phyloP scores from a whole-genome alignment of 441 rosid genomes.

The Gossypium gossypioides region DNA sequence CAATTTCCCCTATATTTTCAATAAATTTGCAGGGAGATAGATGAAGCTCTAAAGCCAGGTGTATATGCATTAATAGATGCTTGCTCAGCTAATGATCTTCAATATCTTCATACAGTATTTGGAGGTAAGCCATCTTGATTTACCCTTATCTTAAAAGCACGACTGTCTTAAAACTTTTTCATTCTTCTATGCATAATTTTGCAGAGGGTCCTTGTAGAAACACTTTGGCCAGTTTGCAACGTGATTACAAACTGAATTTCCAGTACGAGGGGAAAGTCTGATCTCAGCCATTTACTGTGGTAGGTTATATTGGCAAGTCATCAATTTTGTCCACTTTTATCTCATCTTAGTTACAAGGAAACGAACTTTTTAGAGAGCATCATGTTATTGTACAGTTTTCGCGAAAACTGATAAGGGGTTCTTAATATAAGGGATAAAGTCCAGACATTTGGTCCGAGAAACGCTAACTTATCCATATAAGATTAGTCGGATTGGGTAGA shows the following conservation, averaged over 20 bases:
- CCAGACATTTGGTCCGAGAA: background rate
- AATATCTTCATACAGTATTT: constrained; percentile 27
- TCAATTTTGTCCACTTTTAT: background rate
- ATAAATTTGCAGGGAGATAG: constrained; percentile 56
- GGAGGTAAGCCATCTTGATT: constrained; percentile 46
- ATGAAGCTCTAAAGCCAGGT: constrained; percentile 77
- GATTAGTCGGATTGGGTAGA: background rate
- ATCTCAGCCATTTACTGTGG: constrained; percentile 9
- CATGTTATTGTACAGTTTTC: background rate
- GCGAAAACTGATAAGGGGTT: background rate
- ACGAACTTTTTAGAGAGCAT: background rate
- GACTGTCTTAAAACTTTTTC: constrained; percentile 8
- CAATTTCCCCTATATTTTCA: background rate
- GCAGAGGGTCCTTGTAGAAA: constrained; percentile 93
- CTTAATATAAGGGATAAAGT: background rate
- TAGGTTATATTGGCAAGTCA: constrained; percentile 6
- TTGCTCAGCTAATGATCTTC: constrained; percentile 60
- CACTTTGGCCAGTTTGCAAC: constrained; percentile 59
- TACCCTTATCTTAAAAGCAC: background rate
- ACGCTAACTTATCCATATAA: background rate
- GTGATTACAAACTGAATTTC: constrained; percentile 71
- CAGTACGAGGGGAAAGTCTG: constrained; percentile 79
- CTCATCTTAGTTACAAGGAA: background rate
- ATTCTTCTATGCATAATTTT: constrained; percentile 20
- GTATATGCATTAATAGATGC: constrained; percentile 78